Percentiles rank a stretch among this genome's conserved stretches.
Conservation (phyloP, 2,329 filamentous ascomycete genomes). For the Neonectria coccinea region DNA sequence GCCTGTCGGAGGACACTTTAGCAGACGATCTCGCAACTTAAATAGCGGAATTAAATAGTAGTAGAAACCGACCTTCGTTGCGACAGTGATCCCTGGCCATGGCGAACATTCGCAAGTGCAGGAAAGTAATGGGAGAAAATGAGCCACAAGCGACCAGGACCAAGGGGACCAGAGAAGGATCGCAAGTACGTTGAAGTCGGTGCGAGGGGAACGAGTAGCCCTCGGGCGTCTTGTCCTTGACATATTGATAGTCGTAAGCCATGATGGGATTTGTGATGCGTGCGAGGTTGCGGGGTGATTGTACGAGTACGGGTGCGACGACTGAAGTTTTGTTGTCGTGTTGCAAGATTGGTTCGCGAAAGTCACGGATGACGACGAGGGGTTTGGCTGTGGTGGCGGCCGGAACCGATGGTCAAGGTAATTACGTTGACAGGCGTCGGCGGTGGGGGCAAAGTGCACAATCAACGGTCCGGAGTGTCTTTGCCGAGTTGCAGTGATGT, state of each 20-base stretch:
- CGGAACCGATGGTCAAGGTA: conserved; percentile 12
- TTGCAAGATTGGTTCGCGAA: conserved; percentile 13
- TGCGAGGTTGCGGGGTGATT: conserved; percentile 14
- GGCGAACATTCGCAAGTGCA: conserved; percentile 81
- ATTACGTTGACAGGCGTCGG: conserved; percentile 1
- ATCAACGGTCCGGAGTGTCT: conserved; percentile 13
- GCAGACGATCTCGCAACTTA: neutral
- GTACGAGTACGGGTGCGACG: neutral
- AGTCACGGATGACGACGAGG: conserved; percentile 23
- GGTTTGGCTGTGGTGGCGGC: conserved; percentile 14
- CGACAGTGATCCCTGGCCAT: conserved; percentile 85
- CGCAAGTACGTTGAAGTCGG: conserved; percentile 66
- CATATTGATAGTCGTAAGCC: conserved; percentile 50
- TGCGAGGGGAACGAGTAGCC: conserved; percentile 71
- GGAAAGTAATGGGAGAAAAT: conserved; percentile 51
- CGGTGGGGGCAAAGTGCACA: conserved; percentile 1
- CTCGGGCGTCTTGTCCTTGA: conserved; percentile 50
- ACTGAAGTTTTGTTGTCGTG: neutral
- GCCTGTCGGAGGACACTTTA: conserved; percentile 36
- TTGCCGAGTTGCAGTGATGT: neutral
- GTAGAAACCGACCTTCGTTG: conserved; percentile 46
- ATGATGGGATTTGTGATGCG: conserved; percentile 33
- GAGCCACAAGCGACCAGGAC: conserved; percentile 77
- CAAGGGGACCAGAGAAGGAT: conserved; percentile 69
- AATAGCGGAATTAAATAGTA: neutral